Base-by-base conservation (phyloP, 2,329 filamentous ascomycete genomes). In the Daldinia sp. region DNA sequence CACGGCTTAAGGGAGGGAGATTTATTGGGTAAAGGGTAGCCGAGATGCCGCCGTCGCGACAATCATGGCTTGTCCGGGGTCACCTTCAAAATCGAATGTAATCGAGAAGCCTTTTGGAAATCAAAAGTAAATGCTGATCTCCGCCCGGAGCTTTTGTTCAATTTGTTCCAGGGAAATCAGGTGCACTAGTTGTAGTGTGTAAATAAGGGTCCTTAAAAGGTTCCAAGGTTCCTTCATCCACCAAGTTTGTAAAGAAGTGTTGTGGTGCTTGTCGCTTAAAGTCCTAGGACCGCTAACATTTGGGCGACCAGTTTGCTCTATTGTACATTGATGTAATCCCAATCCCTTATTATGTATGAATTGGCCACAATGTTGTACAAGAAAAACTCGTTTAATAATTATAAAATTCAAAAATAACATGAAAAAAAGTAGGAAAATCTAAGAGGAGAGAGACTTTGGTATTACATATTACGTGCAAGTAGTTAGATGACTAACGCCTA, bases 41-140 rank as follows among this genome's bases (percentile, higher is more conserved):
- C 43, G 45, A 58, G 43, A 61, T 50, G 63, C 39, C 53, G 57
- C 61, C 49, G 63, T 67, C 64, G 64, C 64, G 61, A 64, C 64
- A 59, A 52, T 61, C 66, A 68, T 68, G 61, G 63, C 64, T 64
- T 56, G 50, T 45, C 41, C 25, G 10, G 10, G 57, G 49, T 49
- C 29, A 48, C 51, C 47, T 39, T 63, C 54, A 48, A 59, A 53
- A 50, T 53, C 29, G 34, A 54, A 17, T 41, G 15, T 53, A 11
- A n/a, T 23, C 3, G 10, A 15, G 29, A 52, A 17, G 34, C 10
- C 19, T 39, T 29, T 51, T 13, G 13, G 30, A 11, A 35, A 27
- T 23, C 30, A 25, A 8, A 6, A 10, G 57, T 54, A 6, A 10
- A 53, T 54, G 57, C 10, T 51, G 61, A 63, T 64, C 52, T 63